Conservation (phyloP, 768 basidiomycete species). For the Leucocoprinus leucothites region DNA sequence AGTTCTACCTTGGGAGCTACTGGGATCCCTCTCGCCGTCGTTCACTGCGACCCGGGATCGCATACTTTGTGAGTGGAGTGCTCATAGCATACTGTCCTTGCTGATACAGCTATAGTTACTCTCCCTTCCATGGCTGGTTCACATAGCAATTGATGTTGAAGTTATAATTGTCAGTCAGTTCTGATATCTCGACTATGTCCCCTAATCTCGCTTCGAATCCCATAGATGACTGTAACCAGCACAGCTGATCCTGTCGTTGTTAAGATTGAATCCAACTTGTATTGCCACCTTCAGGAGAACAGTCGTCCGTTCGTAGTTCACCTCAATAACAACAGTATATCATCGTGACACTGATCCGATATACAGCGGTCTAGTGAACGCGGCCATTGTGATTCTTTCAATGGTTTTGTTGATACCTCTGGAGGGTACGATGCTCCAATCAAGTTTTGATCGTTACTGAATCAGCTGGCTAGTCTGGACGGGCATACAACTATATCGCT, state of each 20-base stretch:
- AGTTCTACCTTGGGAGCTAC: conserved; percentile 4
- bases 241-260: neutral
- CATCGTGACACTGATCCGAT: neutral
- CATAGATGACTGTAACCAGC: neutral
- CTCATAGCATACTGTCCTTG: neutral
- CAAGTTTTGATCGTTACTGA: neutral
- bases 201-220: neutral
- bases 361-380: conserved; percentile 1
- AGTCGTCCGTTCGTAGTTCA: neutral
- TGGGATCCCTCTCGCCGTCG: conserved; percentile 8
- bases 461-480: conserved; percentile 2
- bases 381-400: conserved; percentile 1
- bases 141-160: conserved; percentile 3
- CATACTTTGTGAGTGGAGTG: neutral
- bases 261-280: conserved; percentile 7
- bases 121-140: conserved; percentile 3
- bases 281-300: conserved; percentile 8
- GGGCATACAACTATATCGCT: conserved; percentile 5
- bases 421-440: neutral
- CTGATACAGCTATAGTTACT: neutral
- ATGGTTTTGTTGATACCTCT: conserved; percentile 8
- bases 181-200: neutral
- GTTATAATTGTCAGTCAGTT: conserved; percentile 5
- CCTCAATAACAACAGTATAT: neutral
- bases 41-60: neutral